Percentiles rank a stretch among this genome's conserved stretches.
phyloP scores from a whole-genome alignment of 2,329 filamentous ascomycete genomes.

The Pyrenophora seminiperda region DNA sequence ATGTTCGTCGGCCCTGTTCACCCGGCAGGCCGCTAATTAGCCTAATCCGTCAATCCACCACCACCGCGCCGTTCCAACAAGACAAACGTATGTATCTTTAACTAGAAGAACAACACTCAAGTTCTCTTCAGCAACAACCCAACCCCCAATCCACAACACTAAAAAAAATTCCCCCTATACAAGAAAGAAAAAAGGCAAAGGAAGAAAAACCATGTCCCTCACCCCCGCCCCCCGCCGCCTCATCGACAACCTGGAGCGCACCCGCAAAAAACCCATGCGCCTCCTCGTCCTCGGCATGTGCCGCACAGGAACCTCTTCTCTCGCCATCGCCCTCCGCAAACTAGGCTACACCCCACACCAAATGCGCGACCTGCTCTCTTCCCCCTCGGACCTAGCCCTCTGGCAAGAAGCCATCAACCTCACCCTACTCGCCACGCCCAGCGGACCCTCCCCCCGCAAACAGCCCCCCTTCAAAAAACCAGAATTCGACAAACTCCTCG shows the following conservation, averaged over 20 bases:
- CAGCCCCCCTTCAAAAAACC: constrained; percentile 33
- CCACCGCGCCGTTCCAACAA: too few species aligned
- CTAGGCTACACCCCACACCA: constrained; percentile 40
- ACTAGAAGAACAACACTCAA: neutral
- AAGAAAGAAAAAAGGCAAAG: too few species aligned
- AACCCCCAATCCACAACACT: neutral
- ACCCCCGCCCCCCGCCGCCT: constrained; percentile 19
- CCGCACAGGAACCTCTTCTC: constrained; percentile 70
- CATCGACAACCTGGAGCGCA: constrained; percentile 69
- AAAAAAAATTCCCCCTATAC: too few species aligned
- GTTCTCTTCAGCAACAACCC: neutral
- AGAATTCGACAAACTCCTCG: constrained; percentile 56
- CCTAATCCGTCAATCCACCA: constrained; percentile 31
- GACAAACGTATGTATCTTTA: constrained; percentile 5
- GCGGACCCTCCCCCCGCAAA: constrained; percentile 15
- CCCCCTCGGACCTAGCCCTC: constrained; percentile 24
- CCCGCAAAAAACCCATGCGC: constrained; percentile 72
- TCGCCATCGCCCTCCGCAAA: constrained; percentile 51
- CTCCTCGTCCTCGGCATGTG: constrained; percentile 72
- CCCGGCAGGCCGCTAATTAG: constrained; percentile 28
- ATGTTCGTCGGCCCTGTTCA: constrained; percentile 27
- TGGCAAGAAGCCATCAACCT: constrained; percentile 41
- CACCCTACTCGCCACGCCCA: constrained; percentile 24
- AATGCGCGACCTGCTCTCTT: constrained; percentile 30
- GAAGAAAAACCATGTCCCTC: neutral